Conservation (phyloP, 2,329 filamentous ascomycete genomes). For the Fusarium newnesense region DNA sequence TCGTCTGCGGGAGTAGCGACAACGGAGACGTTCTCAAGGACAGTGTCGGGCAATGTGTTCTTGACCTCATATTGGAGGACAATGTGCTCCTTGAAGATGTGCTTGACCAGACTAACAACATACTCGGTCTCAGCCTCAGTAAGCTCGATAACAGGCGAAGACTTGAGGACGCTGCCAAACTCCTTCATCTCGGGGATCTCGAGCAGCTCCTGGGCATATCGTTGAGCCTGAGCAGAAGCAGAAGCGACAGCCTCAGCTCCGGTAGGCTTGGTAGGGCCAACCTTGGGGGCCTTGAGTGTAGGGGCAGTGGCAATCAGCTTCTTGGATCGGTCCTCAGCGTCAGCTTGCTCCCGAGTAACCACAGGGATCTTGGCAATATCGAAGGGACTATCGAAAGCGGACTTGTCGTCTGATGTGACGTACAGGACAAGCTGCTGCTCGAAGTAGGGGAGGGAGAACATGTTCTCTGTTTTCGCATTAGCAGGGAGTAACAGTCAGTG, state of each 20-base stretch:
- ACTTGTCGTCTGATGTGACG: conserved; percentile 90
- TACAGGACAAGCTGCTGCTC: conserved; percentile 99
- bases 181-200: conserved; percentile 90
- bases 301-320: conserved; percentile 94
- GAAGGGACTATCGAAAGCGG: conserved; percentile 85
- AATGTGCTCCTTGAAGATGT: conserved; percentile 97
- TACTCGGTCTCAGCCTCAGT: conserved; percentile 99
- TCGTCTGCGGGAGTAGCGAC: conserved; percentile 83
- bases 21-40: conserved; percentile 89
- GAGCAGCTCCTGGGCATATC: conserved; percentile 88
- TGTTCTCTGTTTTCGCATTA: conserved; percentile 72
- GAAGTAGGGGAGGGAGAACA: conserved; percentile 93
- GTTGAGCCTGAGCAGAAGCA: conserved; percentile 83
- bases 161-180: conserved; percentile 93
- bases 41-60: conserved; percentile 92
- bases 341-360: conserved; percentile 93
- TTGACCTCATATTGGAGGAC: conserved; percentile 97
- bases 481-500: not conserved
- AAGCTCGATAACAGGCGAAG: conserved; percentile 84
- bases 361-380: conserved; percentile 91
- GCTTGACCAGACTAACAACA: conserved; percentile 92
- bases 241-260: conserved; percentile 80
- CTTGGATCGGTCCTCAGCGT: conserved; percentile 96
- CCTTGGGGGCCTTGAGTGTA: conserved; percentile 91
- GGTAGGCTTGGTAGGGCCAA: conserved; percentile 77